Evolutionary conservation across 73 alveolate genomes (phyloP).

Genomic region (Paramecium tetraurelia): DNA sequence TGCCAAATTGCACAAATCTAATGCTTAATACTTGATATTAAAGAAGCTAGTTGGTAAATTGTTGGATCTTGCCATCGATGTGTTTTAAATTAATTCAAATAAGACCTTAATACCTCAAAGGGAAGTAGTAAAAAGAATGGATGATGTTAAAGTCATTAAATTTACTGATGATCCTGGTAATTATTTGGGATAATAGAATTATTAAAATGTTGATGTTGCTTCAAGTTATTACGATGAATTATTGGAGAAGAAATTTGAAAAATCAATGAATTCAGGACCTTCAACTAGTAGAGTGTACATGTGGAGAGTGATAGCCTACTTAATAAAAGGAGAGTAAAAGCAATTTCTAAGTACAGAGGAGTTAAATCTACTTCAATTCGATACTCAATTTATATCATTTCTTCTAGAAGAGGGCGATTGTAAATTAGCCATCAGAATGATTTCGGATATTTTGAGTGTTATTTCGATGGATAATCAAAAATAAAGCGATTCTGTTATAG

Average conservation of each 20-base stretch:
- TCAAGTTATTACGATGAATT: slow-evolving; percentile 42
- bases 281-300: neutral
- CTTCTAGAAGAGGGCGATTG: slow-evolving; percentile 40
- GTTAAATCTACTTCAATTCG: neutral
- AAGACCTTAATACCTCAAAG: neutral
- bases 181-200: neutral
- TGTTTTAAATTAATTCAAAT: neutral
- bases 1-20: neutral
- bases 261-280: slow-evolving; percentile 27
- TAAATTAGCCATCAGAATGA: slow-evolving; percentile 35
- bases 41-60: slow-evolving; percentile 1
- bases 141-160: neutral
- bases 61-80: neutral
- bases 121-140: neutral
- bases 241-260: slow-evolving; percentile 18
- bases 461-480: neutral
- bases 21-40: slow-evolving; percentile 10
- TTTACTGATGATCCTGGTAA: neutral
- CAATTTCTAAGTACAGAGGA: neutral
- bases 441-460: neutral
- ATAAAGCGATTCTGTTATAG: neutral
- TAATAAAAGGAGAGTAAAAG: neutral
- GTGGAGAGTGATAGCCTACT: slow-evolving; percentile 24
- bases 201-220: slow-evolving; percentile 26
- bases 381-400: neutral